phyloP scores from a whole-genome alignment of 1,139 yeast species.

The Suhomyces bribrorum region DNA sequence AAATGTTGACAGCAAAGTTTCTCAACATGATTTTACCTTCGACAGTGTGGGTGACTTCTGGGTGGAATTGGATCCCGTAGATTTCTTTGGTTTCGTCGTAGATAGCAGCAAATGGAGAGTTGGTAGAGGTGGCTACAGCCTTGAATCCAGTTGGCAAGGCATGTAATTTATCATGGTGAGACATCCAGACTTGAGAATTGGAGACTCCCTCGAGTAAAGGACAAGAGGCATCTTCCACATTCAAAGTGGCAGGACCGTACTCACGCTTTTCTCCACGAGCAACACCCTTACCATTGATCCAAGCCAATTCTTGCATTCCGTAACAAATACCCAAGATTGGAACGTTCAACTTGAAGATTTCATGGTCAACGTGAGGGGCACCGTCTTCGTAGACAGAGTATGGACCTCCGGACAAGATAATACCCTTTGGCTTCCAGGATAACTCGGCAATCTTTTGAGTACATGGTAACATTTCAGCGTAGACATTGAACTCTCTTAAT shows the following conservation, averaged over 20 bases:
- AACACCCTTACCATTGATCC: conserved; percentile 96
- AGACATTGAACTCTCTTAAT: conserved; percentile 94
- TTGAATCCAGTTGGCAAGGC: conserved; percentile 88
- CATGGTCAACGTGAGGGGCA: conserved; percentile 97
- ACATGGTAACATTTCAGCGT: conserved; percentile 99
- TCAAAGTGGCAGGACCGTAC: conserved; percentile 93
- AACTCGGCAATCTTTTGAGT: conserved; percentile 93
- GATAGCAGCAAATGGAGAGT: conserved; percentile 96
- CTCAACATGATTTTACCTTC: conserved; percentile 84
- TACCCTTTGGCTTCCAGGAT: conserved; percentile 94
- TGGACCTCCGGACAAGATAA: conserved; percentile 96
- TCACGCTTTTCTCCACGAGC: conserved; percentile 97
- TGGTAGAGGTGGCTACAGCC: conserved; percentile 86
- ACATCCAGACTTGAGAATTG: conserved; percentile 98
- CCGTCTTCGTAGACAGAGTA: conserved; percentile 94
- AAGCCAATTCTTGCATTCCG: conserved; percentile 99
- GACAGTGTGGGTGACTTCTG: conserved; percentile 95
- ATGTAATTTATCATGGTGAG: conserved; percentile 95
- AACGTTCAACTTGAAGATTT: conserved; percentile 82
- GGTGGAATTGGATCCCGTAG: conserved; percentile 98
- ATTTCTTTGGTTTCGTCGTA: conserved; percentile 71
- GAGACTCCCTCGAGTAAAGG: conserved; percentile 85
- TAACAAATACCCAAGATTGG: conserved; percentile 98
- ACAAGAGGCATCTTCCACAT: conserved; percentile 66
- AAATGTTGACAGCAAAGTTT: conserved; percentile 91